These are phyloP conservation scores for Henckelia pumila DNA, from an alignment of 257 asterid species.

Conservation along the genomic window DNA sequence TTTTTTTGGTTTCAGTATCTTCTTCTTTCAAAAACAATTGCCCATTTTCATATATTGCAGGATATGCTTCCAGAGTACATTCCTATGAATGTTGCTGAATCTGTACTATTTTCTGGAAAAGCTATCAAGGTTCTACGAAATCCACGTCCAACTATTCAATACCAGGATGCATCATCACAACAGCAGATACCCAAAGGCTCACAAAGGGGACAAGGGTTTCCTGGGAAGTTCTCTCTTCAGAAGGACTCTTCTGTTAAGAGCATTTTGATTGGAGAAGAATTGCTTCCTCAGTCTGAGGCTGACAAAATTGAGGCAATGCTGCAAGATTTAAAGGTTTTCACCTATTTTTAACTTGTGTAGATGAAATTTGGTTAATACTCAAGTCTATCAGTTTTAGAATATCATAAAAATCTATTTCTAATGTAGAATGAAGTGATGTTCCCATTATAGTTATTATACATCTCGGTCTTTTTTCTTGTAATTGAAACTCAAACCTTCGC, in stretches of 20 bases:
- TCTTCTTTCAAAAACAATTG: not conserved
- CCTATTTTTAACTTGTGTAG: constrained; percentile 15
- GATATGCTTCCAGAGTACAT: constrained; percentile 98
- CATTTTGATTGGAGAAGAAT: constrained; percentile 58
- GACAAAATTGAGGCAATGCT: constrained; percentile 90
- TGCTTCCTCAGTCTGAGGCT: constrained; percentile 90
- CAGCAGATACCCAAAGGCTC: constrained; percentile 71
- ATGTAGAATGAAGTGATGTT: not conserved
- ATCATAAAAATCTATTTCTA: not conserved
- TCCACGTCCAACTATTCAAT: constrained; percentile 69
- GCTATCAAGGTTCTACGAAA: constrained; percentile 93
- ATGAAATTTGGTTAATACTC: constrained; percentile 8
- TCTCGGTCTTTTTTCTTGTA: not conserved
- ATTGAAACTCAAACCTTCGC: not conserved
- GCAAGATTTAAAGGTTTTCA: constrained; percentile 74
- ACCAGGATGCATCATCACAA: constrained; percentile 43
- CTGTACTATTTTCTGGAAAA: constrained; percentile 93
- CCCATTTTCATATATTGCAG: constrained; percentile 38
- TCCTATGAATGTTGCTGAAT: constrained; percentile 73
- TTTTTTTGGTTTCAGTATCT: not conserved
- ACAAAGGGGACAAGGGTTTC: constrained; percentile 54
- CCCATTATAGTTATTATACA: not conserved
- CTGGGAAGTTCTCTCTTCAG: constrained; percentile 37
- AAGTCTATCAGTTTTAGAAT: constrained; percentile 11
- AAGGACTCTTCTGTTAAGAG: constrained; percentile 47